These are phyloP conservation scores for Ajuga chamaepitys DNA, from an alignment of 257 asterid species.

Conservation along the genomic window DNA sequence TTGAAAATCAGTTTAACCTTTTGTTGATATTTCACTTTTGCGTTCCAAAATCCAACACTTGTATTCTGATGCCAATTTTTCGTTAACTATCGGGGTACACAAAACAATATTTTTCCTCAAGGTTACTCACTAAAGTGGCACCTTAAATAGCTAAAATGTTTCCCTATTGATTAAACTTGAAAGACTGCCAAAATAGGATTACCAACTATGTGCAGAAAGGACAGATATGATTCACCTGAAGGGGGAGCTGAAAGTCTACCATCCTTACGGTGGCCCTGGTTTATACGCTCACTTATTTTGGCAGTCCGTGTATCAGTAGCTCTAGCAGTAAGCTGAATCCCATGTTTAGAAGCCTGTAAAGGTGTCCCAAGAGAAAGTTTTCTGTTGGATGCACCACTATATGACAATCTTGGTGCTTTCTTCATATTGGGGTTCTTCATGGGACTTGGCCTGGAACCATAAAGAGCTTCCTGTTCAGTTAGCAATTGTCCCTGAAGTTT, in stretches of 20 bases:
- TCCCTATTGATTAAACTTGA: neutral
- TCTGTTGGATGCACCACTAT: slow-evolving; percentile 38
- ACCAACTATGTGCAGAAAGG: neutral
- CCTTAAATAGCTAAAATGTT: neutral
- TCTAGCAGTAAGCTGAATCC: slow-evolving; percentile 20
- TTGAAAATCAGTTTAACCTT: neutral
- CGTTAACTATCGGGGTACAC: neutral
- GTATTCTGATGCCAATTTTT: neutral
- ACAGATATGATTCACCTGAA: slow-evolving; percentile 38
- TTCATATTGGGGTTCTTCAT: slow-evolving; percentile 38
- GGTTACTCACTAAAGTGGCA: neutral
- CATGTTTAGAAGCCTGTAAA: slow-evolving; percentile 36
- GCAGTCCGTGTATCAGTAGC: slow-evolving; percentile 26
- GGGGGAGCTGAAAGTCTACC: slow-evolving; percentile 44
- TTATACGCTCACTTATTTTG: slow-evolving; percentile 21
- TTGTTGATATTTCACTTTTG: neutral
- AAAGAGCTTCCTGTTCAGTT: slow-evolving; percentile 56
- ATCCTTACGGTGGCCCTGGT: slow-evolving; percentile 28
- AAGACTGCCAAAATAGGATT: neutral
- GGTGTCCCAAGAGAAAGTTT: slow-evolving; percentile 42
- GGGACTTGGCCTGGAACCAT: slow-evolving; percentile 69
- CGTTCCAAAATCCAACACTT: neutral
- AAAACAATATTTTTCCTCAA: neutral
- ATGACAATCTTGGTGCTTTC: slow-evolving; percentile 44
- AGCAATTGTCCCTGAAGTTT: slow-evolving; percentile 58